Base-by-base conservation (phyloP, 2,329 filamentous ascomycete species). In the Metarhizium guizhouense region DNA sequence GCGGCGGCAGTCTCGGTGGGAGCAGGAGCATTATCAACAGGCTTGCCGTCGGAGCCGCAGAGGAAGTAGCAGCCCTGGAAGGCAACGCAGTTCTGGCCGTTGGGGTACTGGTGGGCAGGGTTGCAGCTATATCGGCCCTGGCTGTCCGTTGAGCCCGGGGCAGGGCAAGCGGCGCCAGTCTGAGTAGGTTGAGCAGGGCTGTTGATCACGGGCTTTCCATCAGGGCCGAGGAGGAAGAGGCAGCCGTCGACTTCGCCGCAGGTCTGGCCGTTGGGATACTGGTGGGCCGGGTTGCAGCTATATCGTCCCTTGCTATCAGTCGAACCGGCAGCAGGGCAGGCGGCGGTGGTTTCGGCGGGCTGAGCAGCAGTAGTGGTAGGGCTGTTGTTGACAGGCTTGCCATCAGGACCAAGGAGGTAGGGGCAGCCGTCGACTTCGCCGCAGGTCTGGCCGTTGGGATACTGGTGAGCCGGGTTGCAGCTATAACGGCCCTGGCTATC, bases 381-480 rank as follows among this genome's bases (percentile, higher is more conserved):
- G 4, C 38, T 34, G 42, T 30, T 48, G 55, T 42, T n/a, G 16
- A 54, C 20, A 20, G 36, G 50, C 25, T 34, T 34, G 34, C 54
- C 50, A n/a, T 49, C 18, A n/a, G 49, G 32, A 7, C 45, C 53
- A 1, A n/a, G 3, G 5, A 60, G 54, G 53, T 52, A 58, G 52
- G 54, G 51, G 55, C 57, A 57, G 30, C 32, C 55, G 5, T 55
- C 51, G 47, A 57, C 29, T 3, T 34, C 10, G 10, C 20, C 20
- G 56, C 58, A 57, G 13, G 25, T 48, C 50, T 58, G 54, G 25
- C 55, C 56, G 14, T 51, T 49, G 47, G 59, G 55, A 43, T 61
- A 59, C 40, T 54, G 32, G 29, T 58, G 54, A 1, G 57, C 58
- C 8, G 57, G 57, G 51, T 60, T 60, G 55, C 59, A 60, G 20